These are phyloP conservation scores for Calocybe cyanea DNA, from an alignment of 768 basidiomycete species.

Conservation along the genomic window DNA sequence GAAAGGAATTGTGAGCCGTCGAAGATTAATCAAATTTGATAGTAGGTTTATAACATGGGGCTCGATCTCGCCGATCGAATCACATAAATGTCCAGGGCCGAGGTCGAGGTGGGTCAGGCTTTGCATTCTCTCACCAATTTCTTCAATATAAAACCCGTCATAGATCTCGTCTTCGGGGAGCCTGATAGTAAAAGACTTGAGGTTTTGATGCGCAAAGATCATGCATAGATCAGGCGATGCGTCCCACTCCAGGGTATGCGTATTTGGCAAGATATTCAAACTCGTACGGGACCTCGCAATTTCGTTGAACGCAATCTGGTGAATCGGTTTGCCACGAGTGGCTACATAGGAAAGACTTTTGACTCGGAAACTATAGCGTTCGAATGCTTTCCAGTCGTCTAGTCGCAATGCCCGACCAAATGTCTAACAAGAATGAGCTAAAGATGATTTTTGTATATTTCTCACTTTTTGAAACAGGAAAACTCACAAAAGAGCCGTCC, in stretches of 20 bases:
- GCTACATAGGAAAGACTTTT: constrained; percentile 29
- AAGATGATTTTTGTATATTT: constrained; percentile 4
- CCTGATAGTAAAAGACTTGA: constrained; percentile 34
- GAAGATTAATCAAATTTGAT: constrained; percentile 35
- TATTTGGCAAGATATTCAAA: constrained; percentile 51
- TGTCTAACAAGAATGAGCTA: constrained; percentile 30
- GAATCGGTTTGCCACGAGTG: constrained; percentile 19
- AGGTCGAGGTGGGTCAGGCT: constrained; percentile 44
- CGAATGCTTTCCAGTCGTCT: constrained; percentile 53
- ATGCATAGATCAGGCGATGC: constrained; percentile 29
- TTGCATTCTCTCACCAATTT: constrained; percentile 48
- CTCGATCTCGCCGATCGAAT: constrained; percentile 40
- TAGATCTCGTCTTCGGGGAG: constrained; percentile 13
- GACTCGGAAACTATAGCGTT: constrained; percentile 48
- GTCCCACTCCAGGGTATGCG: constrained; percentile 49
- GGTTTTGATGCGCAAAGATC: constrained; percentile 54
- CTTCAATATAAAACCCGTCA: constrained; percentile 26
- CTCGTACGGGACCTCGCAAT: constrained; percentile 52
- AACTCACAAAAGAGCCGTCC: constrained; percentile 22
- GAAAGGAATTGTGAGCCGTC: constrained; percentile 46
- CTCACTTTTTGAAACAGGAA: too few species aligned
- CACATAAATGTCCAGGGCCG: constrained; percentile 32
- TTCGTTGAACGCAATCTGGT: constrained; percentile 44
- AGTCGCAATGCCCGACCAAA: constrained; percentile 40
- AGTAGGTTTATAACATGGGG: neutral